Percentiles rank a stretch among this genome's conserved stretches.
phyloP scores from a whole-genome alignment of 495 filamentous ascomycete species.

The Podospora didyma region DNA sequence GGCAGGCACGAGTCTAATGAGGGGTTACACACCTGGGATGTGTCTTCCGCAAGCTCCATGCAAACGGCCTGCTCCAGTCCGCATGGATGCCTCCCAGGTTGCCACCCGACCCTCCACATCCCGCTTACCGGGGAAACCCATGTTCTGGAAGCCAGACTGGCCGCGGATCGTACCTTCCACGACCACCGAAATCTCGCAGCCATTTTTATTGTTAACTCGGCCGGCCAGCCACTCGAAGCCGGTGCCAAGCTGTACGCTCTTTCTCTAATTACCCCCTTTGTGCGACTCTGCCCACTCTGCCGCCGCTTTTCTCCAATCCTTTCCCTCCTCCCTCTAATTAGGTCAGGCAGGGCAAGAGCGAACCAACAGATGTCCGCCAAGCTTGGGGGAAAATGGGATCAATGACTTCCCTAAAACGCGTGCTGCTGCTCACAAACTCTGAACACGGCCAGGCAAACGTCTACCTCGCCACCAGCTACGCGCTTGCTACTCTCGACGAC shows the following conservation, averaged over 20 bases:
- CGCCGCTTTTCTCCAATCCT: neutral
- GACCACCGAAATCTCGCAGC: conserved; percentile 1
- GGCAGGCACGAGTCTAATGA: neutral
- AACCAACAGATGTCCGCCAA: neutral
- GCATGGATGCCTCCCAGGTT: neutral
- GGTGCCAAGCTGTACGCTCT: neutral
- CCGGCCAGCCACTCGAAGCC: neutral
- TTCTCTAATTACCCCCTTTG: neutral
- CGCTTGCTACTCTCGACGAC: conserved; percentile 35
- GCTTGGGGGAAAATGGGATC: conserved; percentile 16
- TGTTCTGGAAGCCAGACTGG: conserved; percentile 2
- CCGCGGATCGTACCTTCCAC: neutral
- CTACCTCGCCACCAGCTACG: conserved; percentile 48
- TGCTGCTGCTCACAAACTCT: conserved; percentile 53
- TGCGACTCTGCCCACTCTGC: neutral
- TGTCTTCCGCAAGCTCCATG: too few species aligned
- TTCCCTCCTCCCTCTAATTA: neutral
- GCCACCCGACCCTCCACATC: neutral
- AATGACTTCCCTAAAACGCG: conserved; percentile 11
- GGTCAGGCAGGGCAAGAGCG: neutral
- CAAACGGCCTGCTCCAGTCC: neutral
- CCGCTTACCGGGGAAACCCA: conserved; percentile 7
- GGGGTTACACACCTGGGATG: neutral
- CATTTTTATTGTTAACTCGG: neutral
- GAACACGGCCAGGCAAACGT: conserved; percentile 56